phyloP scores from a whole-genome alignment of 2,329 filamentous ascomycete genomes.

The Sporothrix mexicana region DNA sequence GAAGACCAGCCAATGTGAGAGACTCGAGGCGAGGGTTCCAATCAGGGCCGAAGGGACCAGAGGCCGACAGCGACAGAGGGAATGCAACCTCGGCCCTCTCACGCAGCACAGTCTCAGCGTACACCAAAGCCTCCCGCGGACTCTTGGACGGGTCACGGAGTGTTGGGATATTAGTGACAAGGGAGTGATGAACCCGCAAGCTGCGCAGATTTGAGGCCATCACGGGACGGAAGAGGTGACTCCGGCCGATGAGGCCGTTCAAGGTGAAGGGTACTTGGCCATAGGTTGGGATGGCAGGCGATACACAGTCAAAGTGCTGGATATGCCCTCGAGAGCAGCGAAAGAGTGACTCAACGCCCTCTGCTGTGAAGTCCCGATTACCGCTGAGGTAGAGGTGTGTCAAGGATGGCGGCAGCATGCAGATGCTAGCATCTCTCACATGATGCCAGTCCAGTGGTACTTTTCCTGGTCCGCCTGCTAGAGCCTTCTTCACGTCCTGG shows the following conservation, averaged over 20 bases:
- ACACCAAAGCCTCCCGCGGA: conserved; percentile 46
- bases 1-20: conserved; percentile 61
- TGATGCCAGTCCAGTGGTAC: conserved; percentile 36
- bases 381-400: conserved; percentile 62
- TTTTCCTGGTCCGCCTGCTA: conserved; percentile 41
- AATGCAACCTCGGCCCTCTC: conserved; percentile 54
- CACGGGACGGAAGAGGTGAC: conserved; percentile 58
- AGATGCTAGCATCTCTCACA: conserved; percentile 40
- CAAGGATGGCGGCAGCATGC: conserved; percentile 46
- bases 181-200: conserved; percentile 64
- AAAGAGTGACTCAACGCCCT: conserved; percentile 53
- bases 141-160: conserved; percentile 50
- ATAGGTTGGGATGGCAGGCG: conserved; percentile 43
- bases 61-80: conserved; percentile 47
- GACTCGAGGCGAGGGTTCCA: conserved; percentile 62
- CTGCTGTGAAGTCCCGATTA: conserved; percentile 53
- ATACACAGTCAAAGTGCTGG: conserved; percentile 60
- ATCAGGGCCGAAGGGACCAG: conserved; percentile 52
- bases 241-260: conserved; percentile 53
- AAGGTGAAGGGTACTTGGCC: conserved; percentile 37
- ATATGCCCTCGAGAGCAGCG: conserved; percentile 53
- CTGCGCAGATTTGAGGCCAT: conserved; percentile 59
- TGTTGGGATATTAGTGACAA: conserved; percentile 61
- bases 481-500: conserved; percentile 42
- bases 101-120: conserved; percentile 55